Evolutionary conservation across 495 filamentous ascomycete species (phyloP).

Genomic region (Tuber umbilicatum): DNA sequence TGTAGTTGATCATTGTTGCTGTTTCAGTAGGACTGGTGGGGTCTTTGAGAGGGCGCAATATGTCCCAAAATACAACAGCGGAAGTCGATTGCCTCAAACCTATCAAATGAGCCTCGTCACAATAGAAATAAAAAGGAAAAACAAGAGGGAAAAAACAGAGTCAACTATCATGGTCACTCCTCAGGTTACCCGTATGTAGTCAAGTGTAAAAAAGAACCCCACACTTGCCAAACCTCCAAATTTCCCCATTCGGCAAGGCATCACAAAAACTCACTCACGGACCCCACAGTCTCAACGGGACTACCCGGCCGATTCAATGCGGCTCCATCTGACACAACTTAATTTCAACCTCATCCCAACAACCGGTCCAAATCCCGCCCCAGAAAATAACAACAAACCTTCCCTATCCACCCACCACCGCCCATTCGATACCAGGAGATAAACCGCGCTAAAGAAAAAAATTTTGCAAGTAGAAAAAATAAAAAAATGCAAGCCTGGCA

Average conservation of each 20-base stretch:
- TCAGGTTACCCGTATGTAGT: background rate
- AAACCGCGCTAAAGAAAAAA: background rate
- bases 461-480: conserved; percentile 11
- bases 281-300: background rate
- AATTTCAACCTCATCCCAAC: conserved; percentile 29
- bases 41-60: background rate
- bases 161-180: background rate
- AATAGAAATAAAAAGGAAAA: background rate
- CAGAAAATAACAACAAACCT: background rate
- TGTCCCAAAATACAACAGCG: background rate
- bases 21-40: background rate
- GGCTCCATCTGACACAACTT: conserved; percentile 25
- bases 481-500: conserved; percentile 26
- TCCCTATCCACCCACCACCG: conserved; percentile 9
- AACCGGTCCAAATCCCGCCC: background rate
- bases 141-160: background rate
- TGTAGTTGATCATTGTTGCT: conserved; percentile 6
- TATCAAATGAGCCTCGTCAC: background rate
- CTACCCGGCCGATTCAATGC: conserved; percentile 9
- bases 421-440: background rate
- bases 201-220: conserved; percentile 1
- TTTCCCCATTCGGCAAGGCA: conserved; percentile 1
- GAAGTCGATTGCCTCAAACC: background rate
- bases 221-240: background rate
- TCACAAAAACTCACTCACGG: conserved; percentile 1